Evolutionary conservation across 1,284 basidiomycete genomes (phyloP).

Genomic region (Ustilago lituana): DNA sequence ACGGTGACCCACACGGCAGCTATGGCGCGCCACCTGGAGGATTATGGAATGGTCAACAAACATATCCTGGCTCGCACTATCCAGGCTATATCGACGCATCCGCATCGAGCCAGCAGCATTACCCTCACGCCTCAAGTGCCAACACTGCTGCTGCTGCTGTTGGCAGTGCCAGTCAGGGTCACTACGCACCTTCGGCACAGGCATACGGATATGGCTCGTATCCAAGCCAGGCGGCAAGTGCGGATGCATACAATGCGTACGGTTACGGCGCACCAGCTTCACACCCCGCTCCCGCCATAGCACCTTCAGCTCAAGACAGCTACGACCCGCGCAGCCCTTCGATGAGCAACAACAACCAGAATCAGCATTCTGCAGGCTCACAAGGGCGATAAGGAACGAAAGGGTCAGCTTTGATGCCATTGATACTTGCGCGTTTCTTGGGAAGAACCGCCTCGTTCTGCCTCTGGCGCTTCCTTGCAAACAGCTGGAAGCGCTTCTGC

Average conservation of each 20-base stretch:
- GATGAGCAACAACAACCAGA: constrained; percentile 11
- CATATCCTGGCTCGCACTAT: constrained; percentile 34
- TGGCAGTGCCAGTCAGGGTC: constrained; percentile 1
- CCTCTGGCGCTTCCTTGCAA: no score
- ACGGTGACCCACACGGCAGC: constrained; percentile 10
- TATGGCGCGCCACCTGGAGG: constrained; percentile 11
- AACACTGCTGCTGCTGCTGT: constrained; percentile 3
- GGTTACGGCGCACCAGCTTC: constrained; percentile 14
- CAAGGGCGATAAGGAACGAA: not conserved
- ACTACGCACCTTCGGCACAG: constrained; percentile 15
- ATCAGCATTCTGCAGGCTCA: constrained; percentile 5
- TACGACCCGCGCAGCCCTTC: constrained; percentile 41
- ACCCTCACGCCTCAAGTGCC: constrained; percentile 1
- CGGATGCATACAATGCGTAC: constrained; percentile 26
- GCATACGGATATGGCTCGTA: constrained; percentile 11
- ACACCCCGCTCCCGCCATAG: not conserved
- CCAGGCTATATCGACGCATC: constrained; percentile 17
- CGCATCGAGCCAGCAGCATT: constrained; percentile 2
- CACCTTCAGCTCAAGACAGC: constrained; percentile 17
- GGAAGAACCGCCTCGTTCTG: no score
- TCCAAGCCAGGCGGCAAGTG: constrained; percentile 4
- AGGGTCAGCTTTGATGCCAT: no score
- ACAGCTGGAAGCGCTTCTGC: no score
- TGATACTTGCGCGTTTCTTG: no score
- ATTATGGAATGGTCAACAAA: constrained; percentile 13